Conservation (phyloP, 2,329 filamentous ascomycete species). For the Aspergillus chevalieri region DNA sequence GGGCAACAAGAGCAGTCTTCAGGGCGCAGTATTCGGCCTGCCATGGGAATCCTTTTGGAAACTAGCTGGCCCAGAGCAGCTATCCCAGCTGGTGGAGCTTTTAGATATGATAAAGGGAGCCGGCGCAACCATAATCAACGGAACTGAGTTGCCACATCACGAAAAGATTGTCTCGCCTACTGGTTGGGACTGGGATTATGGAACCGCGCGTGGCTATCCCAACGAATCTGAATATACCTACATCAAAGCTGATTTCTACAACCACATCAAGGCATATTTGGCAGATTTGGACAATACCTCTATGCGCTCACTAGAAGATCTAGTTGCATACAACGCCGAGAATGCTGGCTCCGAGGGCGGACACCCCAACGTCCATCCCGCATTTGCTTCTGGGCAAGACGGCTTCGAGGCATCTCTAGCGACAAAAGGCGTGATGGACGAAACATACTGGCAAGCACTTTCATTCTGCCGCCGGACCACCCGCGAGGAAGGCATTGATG, state of each 20-base stretch:
- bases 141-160: slow-evolving; percentile 61
- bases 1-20: slow-evolving; percentile 48
- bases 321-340: slow-evolving; percentile 58
- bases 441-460: slow-evolving; percentile 63
- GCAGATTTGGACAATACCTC: slow-evolving; percentile 56
- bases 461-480: slow-evolving; percentile 53
- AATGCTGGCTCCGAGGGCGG: slow-evolving; percentile 65
- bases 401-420: slow-evolving; percentile 59
- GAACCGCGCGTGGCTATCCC: slow-evolving; percentile 54
- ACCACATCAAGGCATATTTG: slow-evolving; percentile 60
- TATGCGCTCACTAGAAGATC: slow-evolving; percentile 56
- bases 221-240: slow-evolving; percentile 70
- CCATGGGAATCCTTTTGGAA: slow-evolving; percentile 69
- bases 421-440: slow-evolving; percentile 55
- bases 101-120: slow-evolving; percentile 52
- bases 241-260: slow-evolving; percentile 58
- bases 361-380: slow-evolving; percentile 54
- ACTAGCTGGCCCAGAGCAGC: slow-evolving; percentile 52
- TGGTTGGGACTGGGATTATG: slow-evolving; percentile 72
- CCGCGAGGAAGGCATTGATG: slow-evolving; percentile 63
- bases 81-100: slow-evolving; percentile 46
- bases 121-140: slow-evolving; percentile 63
- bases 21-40: slow-evolving; percentile 61
- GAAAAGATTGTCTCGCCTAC: slow-evolving; percentile 56
- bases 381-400: slow-evolving; percentile 66